These are phyloP conservation scores for Debaryomyces maramus DNA, from an alignment of 805 yeast species.

Conservation along the genomic window DNA sequence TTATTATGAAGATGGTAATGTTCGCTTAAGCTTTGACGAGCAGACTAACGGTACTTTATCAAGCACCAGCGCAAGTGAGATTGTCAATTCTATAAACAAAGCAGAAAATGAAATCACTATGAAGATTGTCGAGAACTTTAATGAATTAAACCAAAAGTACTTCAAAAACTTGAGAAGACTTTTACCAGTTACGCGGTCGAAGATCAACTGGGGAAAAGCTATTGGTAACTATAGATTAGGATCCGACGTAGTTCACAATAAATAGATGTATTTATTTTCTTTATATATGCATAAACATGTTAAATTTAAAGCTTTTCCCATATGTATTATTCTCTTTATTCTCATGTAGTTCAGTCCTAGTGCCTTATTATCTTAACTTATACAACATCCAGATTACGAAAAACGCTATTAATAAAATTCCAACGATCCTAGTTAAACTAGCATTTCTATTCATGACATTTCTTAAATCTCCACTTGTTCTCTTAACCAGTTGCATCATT, in stretches of 20 bases:
- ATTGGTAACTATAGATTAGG: constrained; percentile 89
- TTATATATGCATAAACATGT: background rate
- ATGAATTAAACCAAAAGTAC: constrained; percentile 70
- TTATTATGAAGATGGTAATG: constrained; percentile 96
- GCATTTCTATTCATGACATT: constrained; percentile 43
- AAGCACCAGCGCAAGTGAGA: constrained; percentile 25
- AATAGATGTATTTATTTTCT: constrained; percentile 10
- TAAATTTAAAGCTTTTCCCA: background rate
- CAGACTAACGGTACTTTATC: constrained; percentile 24
- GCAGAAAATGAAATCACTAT: constrained; percentile 63
- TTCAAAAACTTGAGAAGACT: constrained; percentile 88
- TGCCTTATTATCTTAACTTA: constrained; percentile 25
- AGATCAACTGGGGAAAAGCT: constrained; percentile 93
- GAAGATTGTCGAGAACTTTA: constrained; percentile 60
- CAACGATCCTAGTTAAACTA: constrained; percentile 39
- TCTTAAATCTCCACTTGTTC: constrained; percentile 42
- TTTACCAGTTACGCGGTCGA: constrained; percentile 87
- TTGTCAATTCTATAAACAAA: constrained; percentile 49
- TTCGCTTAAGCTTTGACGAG: constrained; percentile 58
- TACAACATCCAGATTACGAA: constrained; percentile 40
- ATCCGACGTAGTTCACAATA: constrained; percentile 58
- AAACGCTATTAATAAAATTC: constrained; percentile 32
- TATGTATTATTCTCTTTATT: background rate
- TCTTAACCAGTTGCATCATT: constrained; percentile 36
- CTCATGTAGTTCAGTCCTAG: constrained; percentile 1